Percentiles rank a stretch among this genome's conserved stretches.
phyloP scores from a whole-genome alignment of 768 basidiomycete genomes.

The Grammothele lineata region DNA sequence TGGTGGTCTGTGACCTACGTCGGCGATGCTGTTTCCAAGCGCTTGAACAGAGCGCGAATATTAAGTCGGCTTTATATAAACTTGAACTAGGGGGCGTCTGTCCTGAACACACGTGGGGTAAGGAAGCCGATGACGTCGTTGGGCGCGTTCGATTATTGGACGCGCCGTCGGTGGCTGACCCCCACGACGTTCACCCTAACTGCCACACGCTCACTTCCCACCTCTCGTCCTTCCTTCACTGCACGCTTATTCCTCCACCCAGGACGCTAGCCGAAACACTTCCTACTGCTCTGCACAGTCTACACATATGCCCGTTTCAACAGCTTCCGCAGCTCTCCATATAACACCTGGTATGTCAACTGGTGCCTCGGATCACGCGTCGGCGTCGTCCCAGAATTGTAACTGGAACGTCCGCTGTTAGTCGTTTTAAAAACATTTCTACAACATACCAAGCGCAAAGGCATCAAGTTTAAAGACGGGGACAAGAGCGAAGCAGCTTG shows the following conservation, averaged over 20 bases:
- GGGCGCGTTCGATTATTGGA: too few species aligned
- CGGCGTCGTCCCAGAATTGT: neutral
- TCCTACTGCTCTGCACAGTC: neutral
- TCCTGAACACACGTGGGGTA: too few species aligned
- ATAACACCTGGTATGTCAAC: slow-evolving; percentile 44
- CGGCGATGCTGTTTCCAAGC: too few species aligned
- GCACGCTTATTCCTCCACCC: neutral
- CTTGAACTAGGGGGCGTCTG: too few species aligned
- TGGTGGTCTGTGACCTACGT: too few species aligned
- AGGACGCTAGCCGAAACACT: neutral
- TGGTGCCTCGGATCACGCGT: neutral
- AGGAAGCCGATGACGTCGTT: too few species aligned
- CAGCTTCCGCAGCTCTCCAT: slow-evolving; percentile 48
- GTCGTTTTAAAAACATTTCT: slow-evolving; percentile 53
- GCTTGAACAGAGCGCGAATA: too few species aligned
- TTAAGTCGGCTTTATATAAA: too few species aligned
- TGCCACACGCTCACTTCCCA: too few species aligned
- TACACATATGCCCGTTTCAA: slow-evolving; percentile 45
- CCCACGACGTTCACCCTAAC: too few species aligned
- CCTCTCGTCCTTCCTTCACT: too few species aligned
- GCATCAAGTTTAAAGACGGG: slow-evolving; percentile 32
- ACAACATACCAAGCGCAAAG: slow-evolving; percentile 42
- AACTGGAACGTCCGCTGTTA: slow-evolving; percentile 17
- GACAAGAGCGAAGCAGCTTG: slow-evolving; percentile 40
- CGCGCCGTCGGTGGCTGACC: too few species aligned